phyloP scores from a whole-genome alignment of 2,329 filamentous ascomycete genomes.

The Zymoseptoria ardabiliae region DNA sequence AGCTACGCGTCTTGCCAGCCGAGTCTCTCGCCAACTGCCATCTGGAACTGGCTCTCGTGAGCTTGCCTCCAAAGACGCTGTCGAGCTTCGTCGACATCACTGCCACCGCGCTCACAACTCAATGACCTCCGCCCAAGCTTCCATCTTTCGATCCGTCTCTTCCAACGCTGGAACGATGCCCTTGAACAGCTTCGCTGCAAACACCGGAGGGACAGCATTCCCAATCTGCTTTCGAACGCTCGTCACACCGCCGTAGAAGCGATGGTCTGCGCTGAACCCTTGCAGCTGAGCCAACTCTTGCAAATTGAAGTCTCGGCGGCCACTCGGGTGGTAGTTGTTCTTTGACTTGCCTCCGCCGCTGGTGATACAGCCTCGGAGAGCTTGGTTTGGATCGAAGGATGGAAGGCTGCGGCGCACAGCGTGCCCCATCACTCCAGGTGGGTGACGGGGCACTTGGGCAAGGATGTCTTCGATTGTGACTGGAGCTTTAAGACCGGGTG shows the following conservation, averaged over 20 bases:
- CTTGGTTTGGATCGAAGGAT: constrained; percentile 42
- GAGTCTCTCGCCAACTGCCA: too few species aligned
- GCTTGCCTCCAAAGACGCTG: too few species aligned
- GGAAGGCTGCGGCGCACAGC: not conserved
- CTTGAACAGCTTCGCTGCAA: constrained; percentile 11
- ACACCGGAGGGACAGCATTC: constrained; percentile 60
- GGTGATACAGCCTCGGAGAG: constrained; percentile 55
- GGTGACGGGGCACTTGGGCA: not conserved
- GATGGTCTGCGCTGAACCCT: constrained; percentile 57
- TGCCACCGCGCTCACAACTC: not conserved
- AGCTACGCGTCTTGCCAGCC: too few species aligned
- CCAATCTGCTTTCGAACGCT: constrained; percentile 59
- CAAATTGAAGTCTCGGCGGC: constrained; percentile 55
- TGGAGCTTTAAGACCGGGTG: constrained; percentile 26
- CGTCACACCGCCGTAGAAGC: constrained; percentile 40
- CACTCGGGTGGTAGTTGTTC: constrained; percentile 58
- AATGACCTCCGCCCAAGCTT: not conserved
- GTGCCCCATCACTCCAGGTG: constrained; percentile 18
- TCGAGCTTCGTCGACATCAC: too few species aligned
- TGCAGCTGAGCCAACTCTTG: constrained; percentile 64
- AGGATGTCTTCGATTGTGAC: constrained; percentile 40
- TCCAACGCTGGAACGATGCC: constrained; percentile 7
- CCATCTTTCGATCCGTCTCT: constrained; percentile 11
- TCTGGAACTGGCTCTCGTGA: too few species aligned
- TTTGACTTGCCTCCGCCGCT: constrained; percentile 47